A percentile compares a stretch with the other conserved stretches of the same genome.
Conservation (phyloP, 129 eudicot genomes). For the Flaveria linearis region DNA sequence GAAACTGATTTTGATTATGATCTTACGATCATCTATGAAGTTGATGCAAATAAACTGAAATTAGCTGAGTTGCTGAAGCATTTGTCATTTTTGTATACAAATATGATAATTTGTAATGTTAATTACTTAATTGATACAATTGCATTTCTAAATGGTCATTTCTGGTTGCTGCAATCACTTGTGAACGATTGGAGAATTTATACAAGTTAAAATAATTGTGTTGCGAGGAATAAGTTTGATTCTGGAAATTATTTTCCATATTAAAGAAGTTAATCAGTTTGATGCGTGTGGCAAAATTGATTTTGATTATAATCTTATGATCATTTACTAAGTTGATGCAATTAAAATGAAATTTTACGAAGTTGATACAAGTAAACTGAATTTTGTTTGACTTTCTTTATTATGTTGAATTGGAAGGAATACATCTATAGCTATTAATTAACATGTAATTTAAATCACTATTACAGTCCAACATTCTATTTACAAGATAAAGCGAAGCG, state of each 20-base stretch:
- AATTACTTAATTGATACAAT: too few relatives aligned
- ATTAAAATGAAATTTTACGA: background rate
- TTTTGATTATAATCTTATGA: background rate
- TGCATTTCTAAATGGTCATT: too few relatives aligned
- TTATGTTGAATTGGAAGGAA: background rate
- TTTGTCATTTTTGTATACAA: too few relatives aligned
- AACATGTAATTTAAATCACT: background rate
- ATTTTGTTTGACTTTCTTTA: background rate
- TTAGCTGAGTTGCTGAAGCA: too few relatives aligned
- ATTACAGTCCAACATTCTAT: background rate
- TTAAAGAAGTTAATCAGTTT: background rate
- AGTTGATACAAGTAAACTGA: slow-evolving; percentile 6
- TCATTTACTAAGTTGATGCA: background rate
- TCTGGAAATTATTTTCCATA: background rate
- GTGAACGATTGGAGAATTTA: background rate
- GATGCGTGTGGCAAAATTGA: background rate
- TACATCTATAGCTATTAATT: background rate
- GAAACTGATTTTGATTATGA: slow-evolving; percentile 1
- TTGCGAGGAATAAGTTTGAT: background rate
- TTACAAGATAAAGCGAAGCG: background rate
- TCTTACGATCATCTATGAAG: background rate
- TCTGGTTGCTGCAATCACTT: background rate
- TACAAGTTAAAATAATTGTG: slow-evolving; percentile 11
- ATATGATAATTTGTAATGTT: too few relatives aligned
- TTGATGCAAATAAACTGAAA: too few relatives aligned